A percentile compares a stretch with the other conserved stretches of the same genome.
These are phyloP conservation scores for Chloranthus sessilifolius DNA, from an alignment of 164 flowering plant species.

Conservation along the genomic window DNA sequence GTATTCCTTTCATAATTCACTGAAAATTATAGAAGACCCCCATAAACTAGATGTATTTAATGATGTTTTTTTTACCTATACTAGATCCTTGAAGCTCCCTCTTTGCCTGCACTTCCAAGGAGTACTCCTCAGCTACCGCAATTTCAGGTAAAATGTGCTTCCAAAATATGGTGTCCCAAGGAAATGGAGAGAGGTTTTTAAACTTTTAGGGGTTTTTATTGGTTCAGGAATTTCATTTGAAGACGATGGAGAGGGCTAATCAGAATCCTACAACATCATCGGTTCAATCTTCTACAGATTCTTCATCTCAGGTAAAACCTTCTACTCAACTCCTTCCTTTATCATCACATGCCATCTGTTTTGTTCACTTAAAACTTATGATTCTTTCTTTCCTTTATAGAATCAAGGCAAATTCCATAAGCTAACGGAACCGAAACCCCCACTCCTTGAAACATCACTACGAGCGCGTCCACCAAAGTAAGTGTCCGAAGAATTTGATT, in stretches of 20 bases:
- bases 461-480: conserved; percentile 75
- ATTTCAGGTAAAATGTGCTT: conserved; percentile 55
- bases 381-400: conserved; percentile 11
- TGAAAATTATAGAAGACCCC: too few species aligned
- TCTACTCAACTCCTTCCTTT: not conserved
- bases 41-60: too few species aligned
- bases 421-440: conserved; percentile 74
- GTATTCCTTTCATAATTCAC: too few species aligned
- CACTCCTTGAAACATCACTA: conserved; percentile 67
- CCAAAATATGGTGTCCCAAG: too few species aligned
- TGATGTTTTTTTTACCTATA: not conserved
- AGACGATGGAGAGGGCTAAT: conserved; percentile 77
- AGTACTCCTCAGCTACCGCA: conserved; percentile 70
- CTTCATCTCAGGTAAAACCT: conserved; percentile 42
- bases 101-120: conserved; percentile 61
- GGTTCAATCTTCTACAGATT: conserved; percentile 45
- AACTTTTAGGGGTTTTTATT: too few species aligned
- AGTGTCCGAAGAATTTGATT: not conserved
- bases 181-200: too few species aligned
- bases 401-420: conserved; percentile 49
- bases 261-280: conserved; percentile 65
- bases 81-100: conserved; percentile 76
- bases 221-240: conserved; percentile 79
- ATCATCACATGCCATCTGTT: too few species aligned
- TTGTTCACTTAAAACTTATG: too few species aligned